Conservation (phyloP, 257 asterid species). For the Asclepias syriaca region DNA sequence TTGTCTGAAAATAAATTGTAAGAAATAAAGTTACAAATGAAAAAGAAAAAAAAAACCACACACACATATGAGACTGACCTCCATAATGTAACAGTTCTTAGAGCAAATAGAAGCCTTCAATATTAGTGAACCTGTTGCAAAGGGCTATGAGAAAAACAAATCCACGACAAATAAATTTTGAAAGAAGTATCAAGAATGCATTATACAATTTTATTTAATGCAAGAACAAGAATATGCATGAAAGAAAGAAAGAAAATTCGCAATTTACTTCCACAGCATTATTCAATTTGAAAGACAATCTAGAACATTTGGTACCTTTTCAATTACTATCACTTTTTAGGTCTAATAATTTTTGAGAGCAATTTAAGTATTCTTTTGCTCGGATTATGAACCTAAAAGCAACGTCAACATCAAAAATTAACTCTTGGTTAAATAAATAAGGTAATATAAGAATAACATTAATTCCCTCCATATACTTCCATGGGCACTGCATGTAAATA, state of each 20-base stretch:
- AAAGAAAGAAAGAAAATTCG: background rate
- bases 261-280: background rate
- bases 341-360: too few relatives aligned
- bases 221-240: background rate
- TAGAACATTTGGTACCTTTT: too few relatives aligned
- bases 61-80: slow-evolving; percentile 8
- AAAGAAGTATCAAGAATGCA: background rate
- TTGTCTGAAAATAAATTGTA: background rate
- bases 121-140: slow-evolving; percentile 7
- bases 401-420: too few relatives aligned
- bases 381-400: too few relatives aligned
- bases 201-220: background rate
- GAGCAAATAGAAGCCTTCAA: background rate
- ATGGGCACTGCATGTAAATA: too few relatives aligned
- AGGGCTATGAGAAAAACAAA: background rate
- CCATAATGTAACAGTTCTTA: slow-evolving; percentile 4
- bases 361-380: too few relatives aligned
- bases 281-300: too few relatives aligned
- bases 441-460: too few relatives aligned
- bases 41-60: background rate
- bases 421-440: too few relatives aligned
- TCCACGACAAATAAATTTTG: background rate
- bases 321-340: too few relatives aligned
- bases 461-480: too few relatives aligned
- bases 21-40: background rate